Evolutionary conservation across 2,329 filamentous ascomycete species (phyloP).

Genomic region (Trichoderma pleuroti): DNA sequence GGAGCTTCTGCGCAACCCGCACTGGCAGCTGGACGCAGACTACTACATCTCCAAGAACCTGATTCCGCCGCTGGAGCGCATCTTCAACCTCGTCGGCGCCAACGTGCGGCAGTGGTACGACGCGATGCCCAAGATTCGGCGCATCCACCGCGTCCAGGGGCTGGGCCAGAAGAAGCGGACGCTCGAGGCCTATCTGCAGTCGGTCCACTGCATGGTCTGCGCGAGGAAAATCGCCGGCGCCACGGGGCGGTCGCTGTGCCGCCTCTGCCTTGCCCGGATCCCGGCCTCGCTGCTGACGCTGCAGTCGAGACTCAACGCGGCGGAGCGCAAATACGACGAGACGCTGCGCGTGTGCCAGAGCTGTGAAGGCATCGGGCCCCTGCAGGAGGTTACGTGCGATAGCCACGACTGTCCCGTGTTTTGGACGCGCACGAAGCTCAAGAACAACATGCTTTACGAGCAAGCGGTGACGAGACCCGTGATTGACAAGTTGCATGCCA

Average conservation of each 20-base stretch:
- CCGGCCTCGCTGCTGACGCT: constrained; percentile 62
- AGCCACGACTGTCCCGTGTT: constrained; percentile 92
- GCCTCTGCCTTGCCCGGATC: constrained; percentile 50
- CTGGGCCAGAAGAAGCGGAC: constrained; percentile 56
- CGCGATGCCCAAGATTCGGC: constrained; percentile 90
- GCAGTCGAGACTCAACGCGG: constrained; percentile 55
- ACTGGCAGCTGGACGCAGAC: constrained; percentile 81
- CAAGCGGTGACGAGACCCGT: constrained; percentile 32
- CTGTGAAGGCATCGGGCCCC: constrained; percentile 69
- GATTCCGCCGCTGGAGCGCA: constrained; percentile 89
- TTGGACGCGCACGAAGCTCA: constrained; percentile 69
- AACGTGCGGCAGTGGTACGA: constrained; percentile 91
- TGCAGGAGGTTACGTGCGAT: constrained; percentile 80
- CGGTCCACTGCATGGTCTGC: constrained; percentile 76
- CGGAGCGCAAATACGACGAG: constrained; percentile 62
- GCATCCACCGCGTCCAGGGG: constrained; percentile 47
- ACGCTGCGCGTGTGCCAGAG: constrained; percentile 71
- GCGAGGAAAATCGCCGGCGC: constrained; percentile 29
- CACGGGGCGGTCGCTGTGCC: constrained; percentile 49
- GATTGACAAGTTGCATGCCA: constrained; percentile 32
- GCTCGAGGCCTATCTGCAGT: constrained; percentile 90
- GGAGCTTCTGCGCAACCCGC: constrained; percentile 69
- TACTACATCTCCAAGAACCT: constrained; percentile 97
- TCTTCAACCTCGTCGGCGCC: constrained; percentile 93
- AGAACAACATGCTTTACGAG: constrained; percentile 43